These are phyloP conservation scores for Xanthoconium purpureum DNA, from an alignment of 768 basidiomycete genomes.

Conservation along the genomic window DNA sequence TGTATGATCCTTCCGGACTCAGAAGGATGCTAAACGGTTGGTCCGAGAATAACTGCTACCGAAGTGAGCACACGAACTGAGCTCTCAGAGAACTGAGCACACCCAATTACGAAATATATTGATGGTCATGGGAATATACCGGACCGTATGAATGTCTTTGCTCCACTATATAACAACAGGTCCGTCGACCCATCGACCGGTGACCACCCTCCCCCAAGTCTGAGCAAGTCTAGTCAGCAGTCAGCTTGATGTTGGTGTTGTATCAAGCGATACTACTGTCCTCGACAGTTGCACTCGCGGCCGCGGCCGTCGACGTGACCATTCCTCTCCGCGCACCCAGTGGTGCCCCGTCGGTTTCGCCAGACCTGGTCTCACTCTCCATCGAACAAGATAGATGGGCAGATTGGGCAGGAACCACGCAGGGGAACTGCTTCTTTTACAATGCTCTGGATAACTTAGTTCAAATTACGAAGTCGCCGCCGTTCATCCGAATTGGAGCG, in stretches of 20 bases:
- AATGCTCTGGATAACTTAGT: conserved; percentile 58
- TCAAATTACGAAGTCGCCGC: conserved; percentile 47
- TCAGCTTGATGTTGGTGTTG: conserved; percentile 2
- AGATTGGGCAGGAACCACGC: conserved; percentile 57
- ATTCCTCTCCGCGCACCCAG: conserved; percentile 40
- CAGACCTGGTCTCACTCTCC: conserved; percentile 58
- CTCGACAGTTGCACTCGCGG: background rate
- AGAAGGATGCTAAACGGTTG: no score
- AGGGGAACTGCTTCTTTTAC: conserved; percentile 56
- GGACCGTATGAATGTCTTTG: background rate
- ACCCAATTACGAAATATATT: background rate
- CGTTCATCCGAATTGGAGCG: conserved; percentile 59
- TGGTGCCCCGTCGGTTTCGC: conserved; percentile 36
- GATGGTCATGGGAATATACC: background rate
- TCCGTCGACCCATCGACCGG: background rate
- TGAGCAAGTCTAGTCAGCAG: background rate
- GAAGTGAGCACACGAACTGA: background rate
- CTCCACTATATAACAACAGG: background rate
- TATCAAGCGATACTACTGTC: background rate
- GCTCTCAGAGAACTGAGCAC: background rate
- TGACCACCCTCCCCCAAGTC: background rate
- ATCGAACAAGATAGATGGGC: conserved; percentile 70
- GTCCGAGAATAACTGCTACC: background rate
- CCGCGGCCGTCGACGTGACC: conserved; percentile 30
- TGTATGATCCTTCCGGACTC: no score